Evolutionary conservation across 2,329 filamentous ascomycete genomes (phyloP).

Genomic region (Fusarium miscanthi): DNA sequence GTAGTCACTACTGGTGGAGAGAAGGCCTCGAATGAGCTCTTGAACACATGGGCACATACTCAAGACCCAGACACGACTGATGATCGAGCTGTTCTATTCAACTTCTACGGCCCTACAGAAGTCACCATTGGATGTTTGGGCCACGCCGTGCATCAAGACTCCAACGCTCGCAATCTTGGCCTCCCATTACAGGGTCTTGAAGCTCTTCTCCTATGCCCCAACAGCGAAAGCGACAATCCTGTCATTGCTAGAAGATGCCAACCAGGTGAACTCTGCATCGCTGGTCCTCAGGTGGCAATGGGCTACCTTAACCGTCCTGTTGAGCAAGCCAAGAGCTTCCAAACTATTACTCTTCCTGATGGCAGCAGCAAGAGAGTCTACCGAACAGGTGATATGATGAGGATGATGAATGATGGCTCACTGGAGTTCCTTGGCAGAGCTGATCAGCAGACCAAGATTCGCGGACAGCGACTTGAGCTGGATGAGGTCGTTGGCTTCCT

Average conservation of each 20-base stretch:
- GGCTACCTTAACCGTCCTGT: slow-evolving; percentile 16
- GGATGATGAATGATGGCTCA: slow-evolving; percentile 25
- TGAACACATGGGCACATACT: neutral
- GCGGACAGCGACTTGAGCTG: slow-evolving; percentile 21
- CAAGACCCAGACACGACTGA: neutral
- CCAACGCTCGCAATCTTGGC: slow-evolving; percentile 27
- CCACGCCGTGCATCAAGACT: slow-evolving; percentile 1
- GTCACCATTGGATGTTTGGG: slow-evolving; percentile 24
- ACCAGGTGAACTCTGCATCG: slow-evolving; percentile 18
- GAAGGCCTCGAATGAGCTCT: slow-evolving; percentile 21
- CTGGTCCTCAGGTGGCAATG: slow-evolving; percentile 21
- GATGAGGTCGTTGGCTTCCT: slow-evolving; percentile 22
- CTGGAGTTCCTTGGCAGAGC: slow-evolving; percentile 19
- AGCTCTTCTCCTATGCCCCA: neutral
- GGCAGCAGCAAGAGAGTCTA: slow-evolving; percentile 4
- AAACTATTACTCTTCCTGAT: neutral
- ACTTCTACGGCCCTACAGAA: slow-evolving; percentile 28
- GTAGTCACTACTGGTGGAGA: slow-evolving; percentile 25
- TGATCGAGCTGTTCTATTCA: neutral
- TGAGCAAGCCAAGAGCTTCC: slow-evolving; percentile 20
- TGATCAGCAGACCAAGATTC: slow-evolving; percentile 29
- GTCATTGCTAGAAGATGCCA: slow-evolving; percentile 3
- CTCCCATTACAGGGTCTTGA: slow-evolving; percentile 13
- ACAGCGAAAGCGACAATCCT: rapidly evolving
- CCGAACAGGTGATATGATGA: slow-evolving; percentile 29